A percentile compares a stretch with the other conserved stretches of the same genome.
These are phyloP conservation scores for Phytophthora colocasiae DNA, from an alignment of 352 stramenopile species.

Conservation along the genomic window DNA sequence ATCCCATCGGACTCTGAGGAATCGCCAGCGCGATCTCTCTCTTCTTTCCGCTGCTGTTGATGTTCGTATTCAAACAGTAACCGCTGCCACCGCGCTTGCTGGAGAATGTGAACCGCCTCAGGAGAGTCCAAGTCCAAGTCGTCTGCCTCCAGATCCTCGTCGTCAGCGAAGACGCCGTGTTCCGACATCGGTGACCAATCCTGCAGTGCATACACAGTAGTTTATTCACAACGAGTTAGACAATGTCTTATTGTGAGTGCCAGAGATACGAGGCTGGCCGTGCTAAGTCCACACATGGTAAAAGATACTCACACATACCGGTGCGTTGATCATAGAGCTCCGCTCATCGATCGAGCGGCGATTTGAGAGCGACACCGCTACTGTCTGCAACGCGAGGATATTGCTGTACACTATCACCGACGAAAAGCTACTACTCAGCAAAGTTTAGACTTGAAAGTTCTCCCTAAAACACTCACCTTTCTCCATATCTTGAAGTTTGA, in stretches of 20 bases:
- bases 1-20: slow-evolving; percentile 53
- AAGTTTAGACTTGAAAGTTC: not conserved
- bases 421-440: slow-evolving; percentile 12
- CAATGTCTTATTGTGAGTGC: slow-evolving; percentile 4
- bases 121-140: slow-evolving; percentile 52
- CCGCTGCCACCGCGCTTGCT: slow-evolving; percentile 68
- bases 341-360: slow-evolving; percentile 84
- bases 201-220: slow-evolving; percentile 17
- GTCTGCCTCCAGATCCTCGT: slow-evolving; percentile 41
- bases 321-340: slow-evolving; percentile 57
- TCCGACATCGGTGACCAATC: slow-evolving; percentile 57
- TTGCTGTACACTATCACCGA: slow-evolving; percentile 75
- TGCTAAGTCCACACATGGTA: slow-evolving; percentile 12
- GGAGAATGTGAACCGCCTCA: slow-evolving; percentile 51
- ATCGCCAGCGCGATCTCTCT: slow-evolving; percentile 39
- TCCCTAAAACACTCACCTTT: slow-evolving; percentile 56
- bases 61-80: slow-evolving; percentile 75
- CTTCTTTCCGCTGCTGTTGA: slow-evolving; percentile 62
- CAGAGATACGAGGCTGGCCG: slow-evolving; percentile 6
- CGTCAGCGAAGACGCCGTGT: slow-evolving; percentile 47
- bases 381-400: slow-evolving; percentile 75
- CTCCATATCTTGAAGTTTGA: slow-evolving; percentile 62
- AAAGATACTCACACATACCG: slow-evolving; percentile 27
- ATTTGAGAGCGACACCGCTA: slow-evolving; percentile 77
- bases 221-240: slow-evolving; percentile 3